phyloP scores from a whole-genome alignment of 164 flowering plant species.

The Nymphaea thermarum region DNA sequence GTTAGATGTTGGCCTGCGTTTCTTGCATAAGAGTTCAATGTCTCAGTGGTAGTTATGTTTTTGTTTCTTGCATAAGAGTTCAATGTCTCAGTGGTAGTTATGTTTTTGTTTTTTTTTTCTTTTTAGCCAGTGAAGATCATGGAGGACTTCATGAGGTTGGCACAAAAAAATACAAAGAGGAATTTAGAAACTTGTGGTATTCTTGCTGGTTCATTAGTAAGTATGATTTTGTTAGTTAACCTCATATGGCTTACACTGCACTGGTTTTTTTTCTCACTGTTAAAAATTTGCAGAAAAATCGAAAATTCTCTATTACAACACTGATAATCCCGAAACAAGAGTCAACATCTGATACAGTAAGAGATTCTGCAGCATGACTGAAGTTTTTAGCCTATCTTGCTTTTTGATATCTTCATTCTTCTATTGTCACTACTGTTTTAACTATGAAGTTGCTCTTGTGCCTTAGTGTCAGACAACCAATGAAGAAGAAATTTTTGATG shows the following conservation, averaged over 20 bases:
- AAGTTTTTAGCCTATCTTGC: too few relatives aligned
- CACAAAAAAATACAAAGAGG: slow-evolving; percentile 70
- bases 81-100: too few relatives aligned
- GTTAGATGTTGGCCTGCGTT: too few relatives aligned
- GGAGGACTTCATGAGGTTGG: slow-evolving; percentile 64
- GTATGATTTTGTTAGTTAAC: background rate
- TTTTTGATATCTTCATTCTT: too few relatives aligned
- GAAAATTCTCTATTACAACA: slow-evolving; percentile 68
- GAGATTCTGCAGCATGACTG: background rate
- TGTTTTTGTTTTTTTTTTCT: too few relatives aligned
- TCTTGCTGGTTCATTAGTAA: slow-evolving; percentile 79
- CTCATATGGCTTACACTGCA: background rate
- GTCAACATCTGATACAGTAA: slow-evolving; percentile 84
- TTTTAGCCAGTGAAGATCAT: too few relatives aligned
- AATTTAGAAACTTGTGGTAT: slow-evolving; percentile 96
- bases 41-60: too few relatives aligned
- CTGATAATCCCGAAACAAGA: slow-evolving; percentile 97
- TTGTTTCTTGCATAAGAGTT: too few relatives aligned
- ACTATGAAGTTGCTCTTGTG: background rate
- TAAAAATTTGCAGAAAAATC: slow-evolving; percentile 52
- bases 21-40: too few relatives aligned
- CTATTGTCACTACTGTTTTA: background rate
- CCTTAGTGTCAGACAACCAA: slow-evolving; percentile 83
- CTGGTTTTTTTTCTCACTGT: background rate
- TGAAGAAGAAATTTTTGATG: slow-evolving; percentile 98